A percentile compares a stretch with the other conserved stretches of the same genome.
Evolutionary conservation across 1,139 yeast genomes (phyloP).

Genomic region (Pneumocystis murina): DNA sequence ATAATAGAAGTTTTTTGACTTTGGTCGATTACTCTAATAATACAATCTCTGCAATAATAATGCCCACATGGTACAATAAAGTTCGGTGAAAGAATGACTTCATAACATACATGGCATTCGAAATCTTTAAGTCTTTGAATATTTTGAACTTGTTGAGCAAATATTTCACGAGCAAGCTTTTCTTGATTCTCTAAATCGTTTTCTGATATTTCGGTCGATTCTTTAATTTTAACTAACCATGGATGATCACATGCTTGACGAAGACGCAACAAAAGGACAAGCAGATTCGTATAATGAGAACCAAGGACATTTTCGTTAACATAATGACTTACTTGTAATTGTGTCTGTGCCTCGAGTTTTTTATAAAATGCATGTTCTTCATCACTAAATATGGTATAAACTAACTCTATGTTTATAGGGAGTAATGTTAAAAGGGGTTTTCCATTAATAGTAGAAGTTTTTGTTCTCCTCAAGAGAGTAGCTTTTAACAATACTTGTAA

Average conservation of each 20-base stretch:
- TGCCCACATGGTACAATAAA: constrained; percentile 47
- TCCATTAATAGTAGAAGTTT: constrained; percentile 53
- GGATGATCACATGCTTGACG: constrained; percentile 88
- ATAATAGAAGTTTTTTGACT: constrained; percentile 26
- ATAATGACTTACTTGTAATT: constrained; percentile 40
- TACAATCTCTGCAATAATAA: constrained; percentile 49
- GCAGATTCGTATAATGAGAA: constrained; percentile 37
- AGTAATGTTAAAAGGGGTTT: constrained; percentile 58
- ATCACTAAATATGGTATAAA: constrained; percentile 36
- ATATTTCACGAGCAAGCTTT: constrained; percentile 3
- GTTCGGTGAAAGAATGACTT: constrained; percentile 35
- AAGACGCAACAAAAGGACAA: constrained; percentile 60
- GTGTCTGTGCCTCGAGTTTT: constrained; percentile 44
- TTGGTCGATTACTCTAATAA: constrained; percentile 34
- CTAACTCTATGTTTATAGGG: constrained; percentile 38
- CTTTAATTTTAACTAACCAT: constrained; percentile 56
- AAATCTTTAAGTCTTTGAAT: constrained; percentile 21
- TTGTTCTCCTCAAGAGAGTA: constrained; percentile 65
- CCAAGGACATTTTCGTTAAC: constrained; percentile 25
- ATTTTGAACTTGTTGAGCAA: not conserved
- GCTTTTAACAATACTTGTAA: constrained; percentile 76
- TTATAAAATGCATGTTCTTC: constrained; percentile 43
- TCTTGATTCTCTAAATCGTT: constrained; percentile 16
- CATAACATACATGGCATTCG: constrained; percentile 57
- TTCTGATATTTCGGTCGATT: constrained; percentile 21